Conservation (phyloP, 352 stramenopile genomes). For the Phytopythium kandeliae region DNA sequence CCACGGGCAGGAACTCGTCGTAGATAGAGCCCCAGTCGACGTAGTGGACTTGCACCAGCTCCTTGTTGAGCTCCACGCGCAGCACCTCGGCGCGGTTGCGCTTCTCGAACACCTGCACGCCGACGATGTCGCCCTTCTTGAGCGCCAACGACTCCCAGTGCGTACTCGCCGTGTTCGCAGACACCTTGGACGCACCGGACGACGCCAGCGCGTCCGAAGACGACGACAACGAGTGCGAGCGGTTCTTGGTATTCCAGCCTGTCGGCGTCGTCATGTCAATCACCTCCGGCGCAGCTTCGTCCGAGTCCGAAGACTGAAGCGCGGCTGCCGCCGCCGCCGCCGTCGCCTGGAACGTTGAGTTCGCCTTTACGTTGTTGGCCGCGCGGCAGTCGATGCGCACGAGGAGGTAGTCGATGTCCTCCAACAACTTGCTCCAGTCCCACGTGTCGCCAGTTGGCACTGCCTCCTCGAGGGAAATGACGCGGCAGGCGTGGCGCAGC, state of each 20-base stretch:
- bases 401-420: conserved; percentile 67
- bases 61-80: conserved; percentile 59
- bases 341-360: conserved; percentile 20
- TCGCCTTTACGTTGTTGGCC: conserved; percentile 26
- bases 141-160: conserved; percentile 65
- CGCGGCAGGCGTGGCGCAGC: conserved; percentile 53
- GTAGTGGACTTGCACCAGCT: conserved; percentile 77
- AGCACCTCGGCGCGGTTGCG: conserved; percentile 60
- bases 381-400: conserved; percentile 49
- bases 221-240: background rate
- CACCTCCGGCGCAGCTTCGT: conserved; percentile 13
- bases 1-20: conserved; percentile 69
- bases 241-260: background rate
- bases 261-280: background rate
- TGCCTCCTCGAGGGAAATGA: conserved; percentile 61
- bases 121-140: conserved; percentile 56
- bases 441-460: conserved; percentile 68
- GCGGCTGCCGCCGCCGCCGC: conserved; percentile 16
- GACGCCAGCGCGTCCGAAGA: background rate
- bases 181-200: background rate
- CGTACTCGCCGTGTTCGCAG: conserved; percentile 20
- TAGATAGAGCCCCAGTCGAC: conserved; percentile 80
- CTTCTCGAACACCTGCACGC: conserved; percentile 74
- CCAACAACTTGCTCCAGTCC: conserved; percentile 74
- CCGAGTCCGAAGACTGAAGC: conserved; percentile 20